Evolutionary conservation across 2,329 filamentous ascomycete genomes (phyloP).

Genomic region (Xylariaceae sp.): DNA sequence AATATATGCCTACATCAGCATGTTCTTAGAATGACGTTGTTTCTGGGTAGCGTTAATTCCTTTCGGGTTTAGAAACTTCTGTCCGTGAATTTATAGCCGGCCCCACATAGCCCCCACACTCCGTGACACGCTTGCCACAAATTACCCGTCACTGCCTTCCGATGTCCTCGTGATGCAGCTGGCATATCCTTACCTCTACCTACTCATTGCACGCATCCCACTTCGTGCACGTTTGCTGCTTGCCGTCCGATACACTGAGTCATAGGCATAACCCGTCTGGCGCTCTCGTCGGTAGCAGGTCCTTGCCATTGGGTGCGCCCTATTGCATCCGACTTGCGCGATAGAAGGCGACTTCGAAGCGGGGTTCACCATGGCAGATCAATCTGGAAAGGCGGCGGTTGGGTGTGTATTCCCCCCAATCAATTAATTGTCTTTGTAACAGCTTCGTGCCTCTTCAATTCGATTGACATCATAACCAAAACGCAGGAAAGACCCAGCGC

Average conservation of each 20-base stretch:
- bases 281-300: not conserved
- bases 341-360: not conserved
- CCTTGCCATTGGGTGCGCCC: not conserved
- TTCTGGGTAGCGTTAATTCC: not conserved
- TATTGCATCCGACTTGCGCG: not conserved
- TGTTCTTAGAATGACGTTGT: not conserved
- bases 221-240: not conserved
- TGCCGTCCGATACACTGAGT: not conserved
- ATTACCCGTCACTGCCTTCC: not conserved
- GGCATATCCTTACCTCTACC: not conserved
- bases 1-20: no score
- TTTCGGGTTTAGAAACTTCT: not conserved
- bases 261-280: not conserved
- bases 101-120: not conserved
- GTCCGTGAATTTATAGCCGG: not conserved
- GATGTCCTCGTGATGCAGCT: not conserved
- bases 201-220: not conserved
- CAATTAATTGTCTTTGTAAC: not conserved
- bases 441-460: not conserved
- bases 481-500: slow-evolving; percentile 43
- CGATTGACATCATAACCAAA: not conserved
- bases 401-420: slow-evolving; percentile 4
- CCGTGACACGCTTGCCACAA: not conserved
- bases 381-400: slow-evolving; percentile 8
- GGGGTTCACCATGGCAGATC: slow-evolving; percentile 9